A percentile compares a stretch with the other conserved stretches of the same genome.
Evolutionary conservation across 208 protist species (phyloP).

Genomic region (Novymonas esmeraldas): DNA sequence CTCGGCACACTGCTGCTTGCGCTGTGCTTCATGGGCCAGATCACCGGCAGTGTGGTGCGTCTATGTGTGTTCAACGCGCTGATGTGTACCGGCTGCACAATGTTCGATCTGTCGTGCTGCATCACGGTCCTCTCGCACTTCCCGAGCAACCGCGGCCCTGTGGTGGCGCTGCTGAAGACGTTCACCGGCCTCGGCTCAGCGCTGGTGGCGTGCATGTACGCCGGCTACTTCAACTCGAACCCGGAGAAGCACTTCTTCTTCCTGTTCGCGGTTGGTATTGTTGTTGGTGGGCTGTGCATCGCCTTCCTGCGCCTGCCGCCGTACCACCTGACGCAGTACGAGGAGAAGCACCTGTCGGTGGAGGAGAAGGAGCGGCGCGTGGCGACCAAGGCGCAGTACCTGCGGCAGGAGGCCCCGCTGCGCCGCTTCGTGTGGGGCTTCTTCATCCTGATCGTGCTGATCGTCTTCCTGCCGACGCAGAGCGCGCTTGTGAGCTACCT

Average conservation of each 20-base stretch:
- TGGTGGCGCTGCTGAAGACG: slow-evolving; percentile 61
- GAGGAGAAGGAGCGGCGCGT: slow-evolving; percentile 39
- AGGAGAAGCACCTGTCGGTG: slow-evolving; percentile 32
- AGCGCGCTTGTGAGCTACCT: slow-evolving; percentile 45
- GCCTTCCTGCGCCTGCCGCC: slow-evolving; percentile 47
- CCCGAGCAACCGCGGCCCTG: slow-evolving; percentile 44
- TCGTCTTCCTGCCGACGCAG: slow-evolving; percentile 55
- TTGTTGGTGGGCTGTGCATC: slow-evolving; percentile 28
- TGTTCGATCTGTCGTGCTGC: slow-evolving; percentile 45
- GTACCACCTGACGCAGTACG: slow-evolving; percentile 57
- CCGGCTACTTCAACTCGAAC: slow-evolving; percentile 39
- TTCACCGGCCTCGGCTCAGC: slow-evolving; percentile 66
- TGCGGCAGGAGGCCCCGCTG: slow-evolving; percentile 47
- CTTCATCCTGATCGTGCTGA: slow-evolving; percentile 42
- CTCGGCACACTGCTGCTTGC: slow-evolving; percentile 37
- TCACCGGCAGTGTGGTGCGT: slow-evolving; percentile 35
- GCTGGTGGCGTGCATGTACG: slow-evolving; percentile 43
- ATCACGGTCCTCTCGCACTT: slow-evolving; percentile 61
- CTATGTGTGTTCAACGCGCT: slow-evolving; percentile 44
- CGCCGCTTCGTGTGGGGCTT: slow-evolving; percentile 58
- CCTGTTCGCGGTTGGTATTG: slow-evolving; percentile 41
- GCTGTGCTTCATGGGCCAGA: slow-evolving; percentile 47
- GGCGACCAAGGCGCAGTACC: slow-evolving; percentile 41
- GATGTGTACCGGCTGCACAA: slow-evolving; percentile 23
- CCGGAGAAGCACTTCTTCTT: slow-evolving; percentile 35